Evolutionary conservation across 1,284 basidiomycete species (phyloP).

Genomic region (Boletus sp.): DNA sequence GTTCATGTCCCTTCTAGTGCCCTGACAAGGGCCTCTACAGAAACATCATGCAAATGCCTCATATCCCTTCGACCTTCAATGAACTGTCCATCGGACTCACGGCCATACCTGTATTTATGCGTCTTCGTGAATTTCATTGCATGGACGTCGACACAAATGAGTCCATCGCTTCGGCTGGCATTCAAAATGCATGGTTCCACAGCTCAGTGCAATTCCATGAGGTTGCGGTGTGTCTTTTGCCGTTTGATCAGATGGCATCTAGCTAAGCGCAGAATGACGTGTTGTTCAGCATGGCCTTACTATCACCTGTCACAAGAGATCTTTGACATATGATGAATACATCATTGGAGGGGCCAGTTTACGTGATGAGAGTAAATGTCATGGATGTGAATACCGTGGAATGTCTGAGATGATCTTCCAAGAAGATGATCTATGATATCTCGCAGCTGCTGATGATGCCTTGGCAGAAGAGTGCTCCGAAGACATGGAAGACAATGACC

Average conservation of each 20-base stretch:
- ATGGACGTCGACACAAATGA: constrained; percentile 42
- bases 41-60: constrained; percentile 36
- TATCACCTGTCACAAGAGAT: constrained; percentile 30
- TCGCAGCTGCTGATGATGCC: constrained; percentile 13
- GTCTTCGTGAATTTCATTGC: constrained; percentile 58
- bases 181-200: constrained; percentile 61
- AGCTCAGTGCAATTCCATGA: constrained; percentile 31
- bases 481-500: constrained; percentile 28
- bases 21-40: constrained; percentile 41
- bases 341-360: constrained; percentile 41
- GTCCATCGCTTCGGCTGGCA: constrained; percentile 46
- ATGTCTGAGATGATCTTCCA: constrained; percentile 37
- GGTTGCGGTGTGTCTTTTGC: constrained; percentile 31
- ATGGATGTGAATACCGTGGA: constrained; percentile 38
- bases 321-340: constrained; percentile 42
- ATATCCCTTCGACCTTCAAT: constrained; percentile 41
- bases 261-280: not conserved
- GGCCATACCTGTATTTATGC: constrained; percentile 55
- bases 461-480: constrained; percentile 19
- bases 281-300: constrained; percentile 29
- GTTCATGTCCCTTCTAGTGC: constrained; percentile 30
- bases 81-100: constrained; percentile 43
- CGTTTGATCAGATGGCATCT: constrained; percentile 4
- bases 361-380: constrained; percentile 49
- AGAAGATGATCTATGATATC: constrained; percentile 30